A percentile compares a stretch with the other conserved stretches of the same genome.
Conservation (phyloP, 371 early-diverging fungal genomes). For the Mucor lusitanicus region DNA sequence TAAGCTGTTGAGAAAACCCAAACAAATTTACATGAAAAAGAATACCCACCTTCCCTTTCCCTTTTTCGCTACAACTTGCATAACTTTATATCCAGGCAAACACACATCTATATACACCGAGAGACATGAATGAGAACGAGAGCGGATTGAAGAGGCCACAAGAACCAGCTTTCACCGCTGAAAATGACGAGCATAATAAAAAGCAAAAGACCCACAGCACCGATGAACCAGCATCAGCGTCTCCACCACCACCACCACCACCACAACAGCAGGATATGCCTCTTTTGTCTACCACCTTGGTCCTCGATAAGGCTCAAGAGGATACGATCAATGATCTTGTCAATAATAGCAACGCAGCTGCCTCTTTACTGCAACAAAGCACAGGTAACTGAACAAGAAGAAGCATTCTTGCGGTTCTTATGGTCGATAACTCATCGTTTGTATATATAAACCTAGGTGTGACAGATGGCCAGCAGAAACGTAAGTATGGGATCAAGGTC, state of each 20-base stretch:
- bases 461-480: not conserved
- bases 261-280: not conserved
- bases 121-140: constrained; percentile 20
- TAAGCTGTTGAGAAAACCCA: not conserved
- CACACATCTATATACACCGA: not conserved
- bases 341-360: not conserved
- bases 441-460: not conserved
- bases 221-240: not conserved
- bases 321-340: constrained; percentile 16
- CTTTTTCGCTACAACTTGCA: not conserved
- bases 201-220: constrained; percentile 12
- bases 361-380: not conserved
- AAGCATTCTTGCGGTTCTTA: not conserved
- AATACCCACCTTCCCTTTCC: not conserved
- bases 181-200: constrained; percentile 4
- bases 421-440: not conserved
- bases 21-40: not conserved
- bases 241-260: no score
- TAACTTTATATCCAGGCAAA: not conserved
- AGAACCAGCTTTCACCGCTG: not conserved
- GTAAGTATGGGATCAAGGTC: not conserved
- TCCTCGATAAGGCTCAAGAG: constrained; percentile 12
- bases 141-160: constrained; percentile 6
- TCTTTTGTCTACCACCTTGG: not conserved
- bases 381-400: not conserved